phyloP scores from a whole-genome alignment of 495 filamentous ascomycete species.

The Sordaria brevicollis region DNA sequence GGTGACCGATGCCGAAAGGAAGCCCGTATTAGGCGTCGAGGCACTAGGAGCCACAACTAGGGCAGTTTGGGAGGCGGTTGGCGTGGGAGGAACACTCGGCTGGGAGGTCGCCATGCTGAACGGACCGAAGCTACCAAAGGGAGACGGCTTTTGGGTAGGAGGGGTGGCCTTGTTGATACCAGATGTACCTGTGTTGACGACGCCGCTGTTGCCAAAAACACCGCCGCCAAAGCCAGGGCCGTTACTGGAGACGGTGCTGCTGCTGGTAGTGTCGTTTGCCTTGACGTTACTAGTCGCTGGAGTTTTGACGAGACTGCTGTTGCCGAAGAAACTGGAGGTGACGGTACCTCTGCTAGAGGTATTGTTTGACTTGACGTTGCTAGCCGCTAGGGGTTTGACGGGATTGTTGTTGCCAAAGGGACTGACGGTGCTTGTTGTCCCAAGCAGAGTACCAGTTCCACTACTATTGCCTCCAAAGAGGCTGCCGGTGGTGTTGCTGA shows the following conservation, averaged over 20 bases:
- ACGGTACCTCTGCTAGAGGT: neutral
- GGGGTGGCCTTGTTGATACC: neutral
- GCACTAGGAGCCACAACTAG: neutral
- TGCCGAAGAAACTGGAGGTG: neutral
- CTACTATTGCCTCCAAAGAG: neutral
- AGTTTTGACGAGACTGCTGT: neutral
- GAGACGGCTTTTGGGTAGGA: neutral
- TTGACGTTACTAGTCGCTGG: neutral
- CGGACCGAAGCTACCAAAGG: neutral
- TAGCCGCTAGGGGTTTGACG: neutral
- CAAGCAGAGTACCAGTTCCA: neutral
- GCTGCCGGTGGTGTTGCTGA: neutral
- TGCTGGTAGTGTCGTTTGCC: neutral
- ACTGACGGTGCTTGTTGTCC: neutral
- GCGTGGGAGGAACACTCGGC: neutral
- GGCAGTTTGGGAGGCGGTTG: neutral
- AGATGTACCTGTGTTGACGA: neutral
- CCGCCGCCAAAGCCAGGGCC: neutral
- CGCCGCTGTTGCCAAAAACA: neutral
- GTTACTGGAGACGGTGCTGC: neutral
- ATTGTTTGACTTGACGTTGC: neutral
- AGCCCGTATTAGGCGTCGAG: neutral
- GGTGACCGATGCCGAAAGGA: neutral
- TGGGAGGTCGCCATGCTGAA: neutral
- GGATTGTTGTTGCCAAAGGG: neutral